Conservation (phyloP, 2,329 filamentous ascomycete genomes). For the Exophiala mesophila region DNA sequence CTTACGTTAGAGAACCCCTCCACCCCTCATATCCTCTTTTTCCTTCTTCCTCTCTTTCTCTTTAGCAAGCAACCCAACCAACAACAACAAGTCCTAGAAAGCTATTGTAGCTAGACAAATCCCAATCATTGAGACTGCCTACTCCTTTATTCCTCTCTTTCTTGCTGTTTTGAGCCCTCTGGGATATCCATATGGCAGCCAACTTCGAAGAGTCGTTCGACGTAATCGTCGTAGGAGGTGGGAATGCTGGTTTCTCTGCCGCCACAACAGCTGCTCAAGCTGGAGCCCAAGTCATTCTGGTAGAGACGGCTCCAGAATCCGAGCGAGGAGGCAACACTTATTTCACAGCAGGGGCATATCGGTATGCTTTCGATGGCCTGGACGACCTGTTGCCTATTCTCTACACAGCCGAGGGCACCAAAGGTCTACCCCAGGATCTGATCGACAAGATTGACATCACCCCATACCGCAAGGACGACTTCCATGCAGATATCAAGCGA, state of each 20-base stretch:
- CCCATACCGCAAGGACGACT: slow-evolving; percentile 53
- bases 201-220: not conserved
- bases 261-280: slow-evolving; percentile 53
- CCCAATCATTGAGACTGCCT: too few relatives aligned
- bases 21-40: too few relatives aligned
- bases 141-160: too few relatives aligned
- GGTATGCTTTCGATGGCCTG: slow-evolving; percentile 53
- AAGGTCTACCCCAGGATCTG: slow-evolving; percentile 14
- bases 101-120: too few relatives aligned
- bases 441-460: slow-evolving; percentile 53
- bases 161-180: too few relatives aligned
- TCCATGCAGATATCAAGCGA: slow-evolving; percentile 51
- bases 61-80: too few relatives aligned
- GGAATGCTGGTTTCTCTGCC: slow-evolving; percentile 61
- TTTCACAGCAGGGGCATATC: slow-evolving; percentile 62
- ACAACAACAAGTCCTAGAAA: too few relatives aligned
- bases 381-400: slow-evolving; percentile 57
- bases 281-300: slow-evolving; percentile 47
- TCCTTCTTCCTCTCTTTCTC: too few relatives aligned
- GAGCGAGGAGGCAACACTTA: slow-evolving; percentile 62
- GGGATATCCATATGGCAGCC: too few relatives aligned
- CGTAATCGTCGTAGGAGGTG: slow-evolving; percentile 54
- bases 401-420: slow-evolving; percentile 51
- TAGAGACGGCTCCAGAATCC: slow-evolving; percentile 55
- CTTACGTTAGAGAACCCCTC: too few relatives aligned